Base-by-base conservation (phyloP, 345 rosid species). In the Hirschfeldia incana region DNA sequence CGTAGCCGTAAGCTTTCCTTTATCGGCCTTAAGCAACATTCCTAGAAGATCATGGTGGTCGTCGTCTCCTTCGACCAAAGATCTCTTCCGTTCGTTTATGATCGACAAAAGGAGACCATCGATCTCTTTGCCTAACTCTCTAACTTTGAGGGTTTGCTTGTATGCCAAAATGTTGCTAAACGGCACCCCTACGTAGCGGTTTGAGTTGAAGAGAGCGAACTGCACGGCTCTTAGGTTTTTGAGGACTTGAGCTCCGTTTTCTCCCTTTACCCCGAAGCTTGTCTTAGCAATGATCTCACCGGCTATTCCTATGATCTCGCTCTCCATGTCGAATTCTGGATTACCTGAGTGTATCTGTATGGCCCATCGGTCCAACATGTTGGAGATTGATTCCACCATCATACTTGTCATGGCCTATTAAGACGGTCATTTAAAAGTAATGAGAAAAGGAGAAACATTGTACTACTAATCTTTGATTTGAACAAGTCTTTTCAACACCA, bases 221-320 rank as follows among this genome's bases (percentile, higher is more conserved):
- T 95, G 99, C 87, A 93, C 81, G 44, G 87, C 89, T 76, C 98
- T 85, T 67, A 95, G 68, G 80, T 90, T 91, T 37, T 89, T 86
- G 0, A 86, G 78, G 36, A 91, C 92, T 76, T 83, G 59, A 26
- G 81, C 85, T 4, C 96, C 98, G 7, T 63, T 84, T 76, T 83
- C 83, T 59, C 85, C 85, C 42, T 74, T 80, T 28, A 93, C 74
- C 11, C 99, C 99, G n/a, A 95, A 95, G 82, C 97, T 90, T 8
- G 98, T 86, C 78, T 84, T 91, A 29, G 96, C 96, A 0, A 95
- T 91, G 58, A 95, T 95, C 75, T 95, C 98, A 0, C 97, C 98
- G 0, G 98, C 94, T 0, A 88, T 87, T 15, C 80, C 81, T 13
- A 79, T 87, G 68, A 92, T 88, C 72, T 92, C 96, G 1, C 78